Percentiles rank a stretch among this genome's conserved stretches.
These are phyloP conservation scores for Trifolium subterraneum DNA, from an alignment of 306 rosid species.

Conservation along the genomic window DNA sequence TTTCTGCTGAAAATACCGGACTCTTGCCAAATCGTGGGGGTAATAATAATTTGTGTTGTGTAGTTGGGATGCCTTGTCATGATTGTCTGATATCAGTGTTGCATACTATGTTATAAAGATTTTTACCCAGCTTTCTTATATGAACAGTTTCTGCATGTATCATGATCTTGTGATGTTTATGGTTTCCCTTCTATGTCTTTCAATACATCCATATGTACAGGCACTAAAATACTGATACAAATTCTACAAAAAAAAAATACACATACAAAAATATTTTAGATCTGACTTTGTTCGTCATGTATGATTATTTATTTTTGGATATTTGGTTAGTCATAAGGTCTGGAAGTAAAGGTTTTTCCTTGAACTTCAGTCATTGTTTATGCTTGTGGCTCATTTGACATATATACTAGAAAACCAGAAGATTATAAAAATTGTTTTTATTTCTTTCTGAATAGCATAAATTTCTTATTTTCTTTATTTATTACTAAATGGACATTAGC, in stretches of 20 bases:
- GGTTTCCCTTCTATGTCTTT: slow-evolving; percentile 12
- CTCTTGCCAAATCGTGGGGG: slow-evolving; percentile 74
- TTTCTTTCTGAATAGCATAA: too few species aligned
- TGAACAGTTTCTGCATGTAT: not conserved
- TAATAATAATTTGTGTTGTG: slow-evolving; percentile 41
- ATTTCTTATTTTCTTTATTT: slow-evolving; percentile 17
- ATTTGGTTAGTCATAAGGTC: slow-evolving; percentile 10
- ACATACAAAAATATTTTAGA: not conserved
- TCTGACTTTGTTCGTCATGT: slow-evolving; percentile 29
- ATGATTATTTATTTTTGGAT: not conserved
- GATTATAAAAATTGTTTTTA: slow-evolving; percentile 9
- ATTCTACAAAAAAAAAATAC: too few species aligned
- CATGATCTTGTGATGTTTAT: slow-evolving; percentile 12
- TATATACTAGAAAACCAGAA: not conserved
- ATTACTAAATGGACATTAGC: slow-evolving; percentile 10
- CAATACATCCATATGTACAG: not conserved
- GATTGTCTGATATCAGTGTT: not conserved
- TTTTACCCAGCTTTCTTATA: slow-evolving; percentile 5
- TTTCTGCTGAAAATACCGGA: slow-evolving; percentile 81
- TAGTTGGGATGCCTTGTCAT: slow-evolving; percentile 29
- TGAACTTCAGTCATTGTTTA: slow-evolving; percentile 26
- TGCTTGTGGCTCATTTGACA: slow-evolving; percentile 19
- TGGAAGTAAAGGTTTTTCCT: slow-evolving; percentile 17
- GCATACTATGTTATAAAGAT: slow-evolving; percentile 1
- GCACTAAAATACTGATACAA: not conserved